A percentile compares a stretch with the other conserved stretches of the same genome.
phyloP scores from a whole-genome alignment of 345 rosid genomes.

The Salix caprea region DNA sequence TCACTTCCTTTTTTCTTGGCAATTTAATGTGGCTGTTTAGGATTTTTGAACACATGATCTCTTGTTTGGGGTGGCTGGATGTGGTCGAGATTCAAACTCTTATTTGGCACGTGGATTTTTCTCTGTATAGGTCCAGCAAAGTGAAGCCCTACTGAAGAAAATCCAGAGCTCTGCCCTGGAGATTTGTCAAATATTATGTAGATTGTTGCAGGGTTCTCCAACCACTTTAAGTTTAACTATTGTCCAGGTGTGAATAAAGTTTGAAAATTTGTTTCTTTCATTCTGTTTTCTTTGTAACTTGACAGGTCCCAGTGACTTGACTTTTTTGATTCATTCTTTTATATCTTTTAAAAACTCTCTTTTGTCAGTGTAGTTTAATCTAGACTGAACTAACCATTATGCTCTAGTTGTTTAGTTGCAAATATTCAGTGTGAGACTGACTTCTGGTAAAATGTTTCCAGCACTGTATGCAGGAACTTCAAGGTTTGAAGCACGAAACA shows the following conservation, averaged over 20 bases:
- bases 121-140: conserved; percentile 52
- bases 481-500: conserved; percentile 45
- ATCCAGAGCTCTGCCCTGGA: conserved; percentile 58
- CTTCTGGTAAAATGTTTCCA: conserved; percentile 32
- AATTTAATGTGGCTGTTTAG: neutral
- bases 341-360: neutral
- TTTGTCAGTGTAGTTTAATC: conserved; percentile 1
- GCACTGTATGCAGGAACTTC: conserved; percentile 63
- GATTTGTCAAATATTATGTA: conserved; percentile 48
- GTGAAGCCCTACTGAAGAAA: conserved; percentile 49
- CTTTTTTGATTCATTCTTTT: conserved; percentile 4
- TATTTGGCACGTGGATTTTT: neutral
- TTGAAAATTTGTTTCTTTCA: neutral
- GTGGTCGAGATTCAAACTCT: neutral
- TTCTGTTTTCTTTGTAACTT: neutral
- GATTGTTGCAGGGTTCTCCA: conserved; percentile 43
- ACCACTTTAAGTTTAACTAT: conserved; percentile 40
- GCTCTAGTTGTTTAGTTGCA: conserved; percentile 1
- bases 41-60: neutral
- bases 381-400: conserved; percentile 3
- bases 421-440: conserved; percentile 22
- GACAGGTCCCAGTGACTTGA: neutral
- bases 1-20: neutral
- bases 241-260: conserved; percentile 52
- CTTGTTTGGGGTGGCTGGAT: neutral